A percentile compares a stretch with the other conserved stretches of the same genome.
Conservation (phyloP, 1,284 basidiomycete genomes). For the Ustilago cynodontis region DNA sequence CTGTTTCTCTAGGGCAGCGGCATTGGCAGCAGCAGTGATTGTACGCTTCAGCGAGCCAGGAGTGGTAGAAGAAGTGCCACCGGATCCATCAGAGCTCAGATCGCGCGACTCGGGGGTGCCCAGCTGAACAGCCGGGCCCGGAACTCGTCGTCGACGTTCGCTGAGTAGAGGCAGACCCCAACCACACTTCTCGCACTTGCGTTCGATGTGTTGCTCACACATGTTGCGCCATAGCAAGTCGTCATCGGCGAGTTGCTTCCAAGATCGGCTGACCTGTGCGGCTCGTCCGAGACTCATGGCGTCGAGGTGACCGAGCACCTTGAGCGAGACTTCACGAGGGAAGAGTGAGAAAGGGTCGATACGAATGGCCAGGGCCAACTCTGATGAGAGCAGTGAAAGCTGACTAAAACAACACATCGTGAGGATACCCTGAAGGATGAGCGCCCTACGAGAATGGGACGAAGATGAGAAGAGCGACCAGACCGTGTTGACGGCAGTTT, state of each 20-base stretch:
- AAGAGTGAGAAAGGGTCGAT: constrained; percentile 89
- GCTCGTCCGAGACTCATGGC: constrained; percentile 94
- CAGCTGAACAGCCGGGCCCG: constrained; percentile 49
- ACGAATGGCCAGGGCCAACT: constrained; percentile 89
- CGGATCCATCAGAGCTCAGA: constrained; percentile 61
- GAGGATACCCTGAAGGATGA: constrained; percentile 95
- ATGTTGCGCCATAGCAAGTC: constrained; percentile 95
- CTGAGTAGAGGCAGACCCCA: constrained; percentile 92
- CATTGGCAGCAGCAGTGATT: constrained; percentile 68
- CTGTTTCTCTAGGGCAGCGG: constrained; percentile 66
- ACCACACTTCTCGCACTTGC: constrained; percentile 96
- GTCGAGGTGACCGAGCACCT: constrained; percentile 91
- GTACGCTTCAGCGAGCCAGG: constrained; percentile 63
- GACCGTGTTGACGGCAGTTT: constrained; percentile 88
- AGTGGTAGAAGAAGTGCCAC: constrained; percentile 24
- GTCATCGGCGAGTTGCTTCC: constrained; percentile 93
- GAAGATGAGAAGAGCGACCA: constrained; percentile 98
- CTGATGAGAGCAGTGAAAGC: constrained; percentile 94
- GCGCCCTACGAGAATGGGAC: constrained; percentile 85
- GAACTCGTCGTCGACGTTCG: constrained; percentile 76
- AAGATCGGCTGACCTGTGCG: constrained; percentile 88
- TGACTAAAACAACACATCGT: constrained; percentile 99
- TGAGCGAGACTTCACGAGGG: constrained; percentile 89
- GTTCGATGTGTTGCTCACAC: constrained; percentile 98
- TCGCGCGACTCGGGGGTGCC: constrained; percentile 55